Conservation (phyloP, 805 yeast species). For the Candida morakotiae region DNA sequence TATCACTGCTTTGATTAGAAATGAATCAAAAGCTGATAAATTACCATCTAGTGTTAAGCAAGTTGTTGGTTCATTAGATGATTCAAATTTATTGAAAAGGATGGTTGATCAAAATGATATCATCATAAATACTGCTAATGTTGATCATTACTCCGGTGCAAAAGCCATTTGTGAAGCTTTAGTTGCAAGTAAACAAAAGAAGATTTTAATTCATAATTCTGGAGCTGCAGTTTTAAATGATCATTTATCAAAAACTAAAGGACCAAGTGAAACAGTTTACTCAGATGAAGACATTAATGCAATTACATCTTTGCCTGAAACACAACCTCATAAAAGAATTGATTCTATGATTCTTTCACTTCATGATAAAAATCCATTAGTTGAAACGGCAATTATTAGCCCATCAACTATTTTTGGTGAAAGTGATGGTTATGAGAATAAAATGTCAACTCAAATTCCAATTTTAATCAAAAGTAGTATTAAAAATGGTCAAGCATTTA, state of each 20-base stretch:
- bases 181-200: conserved; percentile 13
- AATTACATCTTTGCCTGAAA: conserved; percentile 15
- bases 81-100: conserved; percentile 11
- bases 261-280: conserved; percentile 16
- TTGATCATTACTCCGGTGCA: conserved; percentile 22
- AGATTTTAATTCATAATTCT: conserved; percentile 30
- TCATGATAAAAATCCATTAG: conserved; percentile 23
- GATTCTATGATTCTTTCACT: conserved; percentile 25
- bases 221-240: conserved; percentile 31
- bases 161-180: conserved; percentile 17
- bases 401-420: conserved; percentile 34
- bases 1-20: conserved; percentile 21
- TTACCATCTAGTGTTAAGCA: conserved; percentile 14
- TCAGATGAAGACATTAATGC: conserved; percentile 21
- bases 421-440: conserved; percentile 26
- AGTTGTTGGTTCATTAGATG: conserved; percentile 21
- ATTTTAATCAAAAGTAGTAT: conserved; percentile 14
- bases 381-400: conserved; percentile 24
- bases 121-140: conserved; percentile 28
- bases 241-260: conserved; percentile 12
- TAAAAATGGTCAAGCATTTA: conserved; percentile 17
- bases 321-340: conserved; percentile 29
- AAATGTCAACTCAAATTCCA: conserved; percentile 28
- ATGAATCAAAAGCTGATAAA: conserved; percentile 14
- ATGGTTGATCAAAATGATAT: conserved; percentile 21